These are phyloP conservation scores for Chlamydomonas sp. DNA, from an alignment of 139 green algal genomes.

Conservation along the genomic window DNA sequence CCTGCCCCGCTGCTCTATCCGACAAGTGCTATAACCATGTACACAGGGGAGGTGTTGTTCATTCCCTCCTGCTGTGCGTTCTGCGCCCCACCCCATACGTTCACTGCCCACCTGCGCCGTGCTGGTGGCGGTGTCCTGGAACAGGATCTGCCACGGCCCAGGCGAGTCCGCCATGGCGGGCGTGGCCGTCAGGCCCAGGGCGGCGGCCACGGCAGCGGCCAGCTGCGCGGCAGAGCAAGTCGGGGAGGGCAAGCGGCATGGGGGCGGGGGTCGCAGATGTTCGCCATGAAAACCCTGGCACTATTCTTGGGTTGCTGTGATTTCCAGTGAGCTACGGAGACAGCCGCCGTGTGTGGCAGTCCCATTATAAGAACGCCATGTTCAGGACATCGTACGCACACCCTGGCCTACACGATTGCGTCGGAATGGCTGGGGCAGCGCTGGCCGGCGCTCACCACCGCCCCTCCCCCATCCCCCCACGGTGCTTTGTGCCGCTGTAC, in stretches of 20 bases:
- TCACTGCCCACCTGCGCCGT: constrained; percentile 30
- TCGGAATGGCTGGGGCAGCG: no score
- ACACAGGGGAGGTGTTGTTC: no score
- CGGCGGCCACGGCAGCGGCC: constrained; percentile 39
- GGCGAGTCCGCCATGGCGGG: constrained; percentile 44
- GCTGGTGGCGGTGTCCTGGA: constrained; percentile 56
- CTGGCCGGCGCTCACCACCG: no score
- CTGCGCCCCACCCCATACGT: neutral
- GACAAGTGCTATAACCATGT: no score
- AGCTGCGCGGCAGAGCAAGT: constrained; percentile 19
- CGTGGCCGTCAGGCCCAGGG: constrained; percentile 35
- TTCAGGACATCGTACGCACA: no score
- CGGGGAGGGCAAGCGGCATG: neutral
- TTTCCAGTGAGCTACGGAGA: neutral
- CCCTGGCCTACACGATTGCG: no score
- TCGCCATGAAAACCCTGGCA: neutral
- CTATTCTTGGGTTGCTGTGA: neutral
- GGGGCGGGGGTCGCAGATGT: neutral
- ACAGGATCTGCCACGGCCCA: constrained; percentile 31
- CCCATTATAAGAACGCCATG: no score
- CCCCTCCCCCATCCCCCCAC: no score
- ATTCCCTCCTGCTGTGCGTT: no score
- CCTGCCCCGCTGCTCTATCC: no score
- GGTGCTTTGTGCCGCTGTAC: neutral
- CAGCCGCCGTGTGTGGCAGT: no score